Percentiles rank a stretch among this genome's conserved stretches.
phyloP scores from a whole-genome alignment of 345 rosid species.

The Euphorbia pulcherrima region DNA sequence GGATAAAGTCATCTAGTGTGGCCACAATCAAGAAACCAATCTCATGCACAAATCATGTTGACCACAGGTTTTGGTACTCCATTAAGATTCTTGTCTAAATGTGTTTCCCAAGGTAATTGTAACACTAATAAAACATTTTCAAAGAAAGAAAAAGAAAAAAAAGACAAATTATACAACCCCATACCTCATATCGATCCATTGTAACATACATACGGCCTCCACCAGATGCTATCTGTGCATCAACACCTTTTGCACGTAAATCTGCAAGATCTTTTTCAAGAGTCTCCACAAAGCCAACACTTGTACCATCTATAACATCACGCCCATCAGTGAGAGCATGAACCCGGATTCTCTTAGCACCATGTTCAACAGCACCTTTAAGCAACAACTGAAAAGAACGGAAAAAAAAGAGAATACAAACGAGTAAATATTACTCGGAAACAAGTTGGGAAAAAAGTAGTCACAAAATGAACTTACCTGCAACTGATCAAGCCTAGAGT shows the following conservation, averaged over 20 bases:
- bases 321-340: constrained; percentile 96
- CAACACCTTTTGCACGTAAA: constrained; percentile 67
- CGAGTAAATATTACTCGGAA: background rate
- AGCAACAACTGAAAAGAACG: constrained; percentile 57
- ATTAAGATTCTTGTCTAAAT: background rate
- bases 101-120: background rate
- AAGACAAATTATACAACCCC: background rate
- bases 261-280: constrained; percentile 64
- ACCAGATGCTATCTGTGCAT: constrained; percentile 92
- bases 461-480: constrained; percentile 39
- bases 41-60: background rate
- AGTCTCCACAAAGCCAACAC: constrained; percentile 77
- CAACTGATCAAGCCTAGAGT: constrained; percentile 89
- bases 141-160: background rate
- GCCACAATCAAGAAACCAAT: background rate
- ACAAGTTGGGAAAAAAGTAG: constrained; percentile 1
- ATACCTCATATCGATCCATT: constrained; percentile 94
- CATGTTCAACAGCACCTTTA: constrained; percentile 75
- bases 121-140: background rate
- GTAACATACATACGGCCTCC: constrained; percentile 99
- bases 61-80: background rate
- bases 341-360: constrained; percentile 86
- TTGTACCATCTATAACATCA: constrained; percentile 93
- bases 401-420: background rate
- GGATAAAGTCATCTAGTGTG: background rate